Evolutionary conservation across 2,329 filamentous ascomycete species (phyloP).

Genomic region (Samsoniella hepiali): DNA sequence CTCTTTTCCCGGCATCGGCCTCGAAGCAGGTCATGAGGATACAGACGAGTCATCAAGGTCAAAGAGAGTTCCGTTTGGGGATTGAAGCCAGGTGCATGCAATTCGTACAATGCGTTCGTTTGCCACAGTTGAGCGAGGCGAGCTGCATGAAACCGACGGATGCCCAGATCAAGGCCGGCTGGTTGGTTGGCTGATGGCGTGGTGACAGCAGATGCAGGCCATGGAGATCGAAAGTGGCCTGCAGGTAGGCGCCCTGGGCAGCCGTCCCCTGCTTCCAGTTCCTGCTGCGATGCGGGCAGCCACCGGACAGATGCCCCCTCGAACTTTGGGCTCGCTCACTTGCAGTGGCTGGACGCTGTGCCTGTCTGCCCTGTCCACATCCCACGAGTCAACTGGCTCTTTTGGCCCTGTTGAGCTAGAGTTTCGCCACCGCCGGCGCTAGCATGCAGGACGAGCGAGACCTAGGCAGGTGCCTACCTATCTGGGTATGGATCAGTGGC

Average conservation of each 20-base stretch:
- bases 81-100: not conserved
- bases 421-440: slow-evolving; percentile 13
- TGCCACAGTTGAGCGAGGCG: not conserved
- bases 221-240: not conserved
- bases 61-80: not conserved
- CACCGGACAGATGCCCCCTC: not conserved
- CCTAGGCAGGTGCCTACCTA: no score
- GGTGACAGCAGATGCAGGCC: not conserved
- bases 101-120: no score
- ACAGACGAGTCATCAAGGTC: slow-evolving; percentile 2
- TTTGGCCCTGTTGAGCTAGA: not conserved
- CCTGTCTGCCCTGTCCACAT: not conserved
- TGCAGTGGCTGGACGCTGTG: not conserved
- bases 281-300: no score
- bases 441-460: not conserved
- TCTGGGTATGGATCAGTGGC: not conserved
- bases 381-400: not conserved
- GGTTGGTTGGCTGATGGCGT: not conserved
- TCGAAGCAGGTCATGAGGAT: slow-evolving; percentile 7
- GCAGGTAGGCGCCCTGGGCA: slow-evolving; percentile 5
- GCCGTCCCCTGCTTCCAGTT: not conserved
- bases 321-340: no score
- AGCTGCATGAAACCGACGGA: not conserved
- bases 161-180: not conserved
- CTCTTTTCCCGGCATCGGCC: slow-evolving; percentile 7